Base-by-base conservation (phyloP, 2,329 filamentous ascomycete species). In the Ophiostoma ulmi region DNA sequence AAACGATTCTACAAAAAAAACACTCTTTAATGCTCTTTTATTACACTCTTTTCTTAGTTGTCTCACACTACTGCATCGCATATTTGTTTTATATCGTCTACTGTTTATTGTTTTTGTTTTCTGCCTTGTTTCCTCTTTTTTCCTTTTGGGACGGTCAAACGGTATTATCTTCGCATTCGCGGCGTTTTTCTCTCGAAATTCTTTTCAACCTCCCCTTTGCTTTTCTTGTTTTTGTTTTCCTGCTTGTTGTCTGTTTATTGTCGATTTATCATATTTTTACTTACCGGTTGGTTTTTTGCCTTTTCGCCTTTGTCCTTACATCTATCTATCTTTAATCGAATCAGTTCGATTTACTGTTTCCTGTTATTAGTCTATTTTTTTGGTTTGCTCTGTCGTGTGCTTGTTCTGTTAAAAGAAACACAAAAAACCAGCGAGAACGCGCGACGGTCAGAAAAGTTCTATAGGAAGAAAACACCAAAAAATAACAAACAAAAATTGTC, bases 331-430 rank as follows among this genome's bases (percentile, higher is more conserved):
- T 52, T 58, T 38, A 11, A 11, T 63, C 58, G 52, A 58, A 58
- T 17, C 26, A 68, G 26, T 35, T 22, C 35, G 35, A 20, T 31
- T 31, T 61, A 61, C 22, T 69, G 55, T 69, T 63, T 48, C 22
- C 39, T 65, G 36, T 44, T 68, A 44, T 71, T 63, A 17, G 35
- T 39, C 44, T 48, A 17, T 17, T 48, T 22, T 3, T 20, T 39
- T 65, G 75, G 74, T 77, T 78, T 79, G 75, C 75, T 77, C 74
- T 68, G 65, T 65, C 35, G 4, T 20, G 63, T 22, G 17, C 44
- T 65, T 63, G 58, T 63, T 35, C 26, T 26, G 26, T 20, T 35
- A n/a, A 55, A 35, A 26, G 26, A 35, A 61, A 63, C 22, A 65
- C 10, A 64, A 36, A 63, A 35, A 26, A 63, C 11, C 20, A 20